A percentile compares a stretch with the other conserved stretches of the same genome.
Conservation (phyloP, 2,329 filamentous ascomycete species). For the Fusarium poae region DNA sequence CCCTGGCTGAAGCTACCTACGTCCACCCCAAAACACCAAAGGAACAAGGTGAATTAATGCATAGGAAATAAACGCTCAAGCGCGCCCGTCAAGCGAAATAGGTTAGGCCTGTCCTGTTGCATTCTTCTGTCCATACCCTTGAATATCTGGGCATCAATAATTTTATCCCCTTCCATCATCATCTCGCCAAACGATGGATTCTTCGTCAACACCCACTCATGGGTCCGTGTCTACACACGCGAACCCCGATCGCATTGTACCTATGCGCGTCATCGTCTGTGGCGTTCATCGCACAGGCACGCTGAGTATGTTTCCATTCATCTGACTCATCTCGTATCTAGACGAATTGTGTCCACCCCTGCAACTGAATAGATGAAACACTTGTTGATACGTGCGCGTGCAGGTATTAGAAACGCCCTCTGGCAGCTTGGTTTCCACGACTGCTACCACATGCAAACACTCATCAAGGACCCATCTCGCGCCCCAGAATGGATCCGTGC, state of each 20-base stretch:
- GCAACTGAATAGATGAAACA: slow-evolving; percentile 20
- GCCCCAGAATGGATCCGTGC: slow-evolving; percentile 51
- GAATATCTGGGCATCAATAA: slow-evolving; percentile 30
- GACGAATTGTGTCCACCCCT: background rate
- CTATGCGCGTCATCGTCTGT: slow-evolving; percentile 58
- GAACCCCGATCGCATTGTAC: slow-evolving; percentile 52
- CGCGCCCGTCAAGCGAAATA: slow-evolving; percentile 29
- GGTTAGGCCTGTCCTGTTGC: slow-evolving; percentile 16
- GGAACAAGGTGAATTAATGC: slow-evolving; percentile 10
- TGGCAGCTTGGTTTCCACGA: slow-evolving; percentile 55
- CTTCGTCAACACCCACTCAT: slow-evolving; percentile 17
- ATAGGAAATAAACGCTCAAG: slow-evolving; percentile 29
- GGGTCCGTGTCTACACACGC: slow-evolving; percentile 19
- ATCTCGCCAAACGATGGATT: slow-evolving; percentile 37
- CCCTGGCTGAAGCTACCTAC: background rate
- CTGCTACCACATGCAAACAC: slow-evolving; percentile 55
- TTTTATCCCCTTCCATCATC: slow-evolving; percentile 15
- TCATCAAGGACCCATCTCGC: slow-evolving; percentile 47
- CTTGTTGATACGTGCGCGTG: slow-evolving; percentile 8
- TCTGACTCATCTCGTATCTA: background rate
- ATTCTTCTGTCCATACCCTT: slow-evolving; percentile 1
- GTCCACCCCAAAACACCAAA: slow-evolving; percentile 5
- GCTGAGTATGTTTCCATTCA: slow-evolving; percentile 49
- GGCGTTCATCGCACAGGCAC: slow-evolving; percentile 57
- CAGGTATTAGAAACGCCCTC: slow-evolving; percentile 54